Evolutionary conservation across 768 basidiomycete species (phyloP), one percentile per base, ranked within the genome.

Genomic region (Pleurotus giganteus): DNA sequence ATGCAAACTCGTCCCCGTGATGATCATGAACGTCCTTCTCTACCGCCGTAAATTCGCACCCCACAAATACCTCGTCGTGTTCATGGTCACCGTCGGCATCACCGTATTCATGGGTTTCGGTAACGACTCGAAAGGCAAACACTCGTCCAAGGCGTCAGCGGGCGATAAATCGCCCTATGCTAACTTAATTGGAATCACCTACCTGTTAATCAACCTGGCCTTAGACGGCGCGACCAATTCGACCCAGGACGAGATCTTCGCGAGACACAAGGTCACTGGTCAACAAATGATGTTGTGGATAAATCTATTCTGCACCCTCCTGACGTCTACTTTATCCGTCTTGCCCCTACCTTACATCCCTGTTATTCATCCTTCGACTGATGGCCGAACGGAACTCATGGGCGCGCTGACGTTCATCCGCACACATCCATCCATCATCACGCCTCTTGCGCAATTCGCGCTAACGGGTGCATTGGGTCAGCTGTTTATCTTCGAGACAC

Each of bases 211-310:
- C 60, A 98, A 98, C 71, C 82, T 99, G 21, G 73, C 88, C 27
- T 79, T 99, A 50, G 97, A 99, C 68, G 97, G 97, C 19, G 85
- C 91, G 26, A 88, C 88, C 57, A 98, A 98, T 74, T 91, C 92
- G 9, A 96, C 95, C 2, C 97, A 99, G 69, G 97, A 99, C 69
- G 91, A 98, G 71, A 88, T 99, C 56, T 98, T 99, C 71, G 75
- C 84, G 23, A 76, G 79, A 11, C 85, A 89, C 72, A 82, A 82
- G 17, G 75, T 83, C 3, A 74, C 76, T 2, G 97, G 97, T 6
- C 94, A 97, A 69, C 97, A 99, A 66, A 98, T 99, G 95, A 98
- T 99, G 97, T 87, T 98, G 68, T 96, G 86, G 85, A 96, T 99
- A 71, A 96, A 94, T 66, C 61, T 89, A 24, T 88, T 95, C 74